These are phyloP conservation scores for Vanrija humicola DNA, from an alignment of 1,284 basidiomycete genomes.

Conservation along the genomic window DNA sequence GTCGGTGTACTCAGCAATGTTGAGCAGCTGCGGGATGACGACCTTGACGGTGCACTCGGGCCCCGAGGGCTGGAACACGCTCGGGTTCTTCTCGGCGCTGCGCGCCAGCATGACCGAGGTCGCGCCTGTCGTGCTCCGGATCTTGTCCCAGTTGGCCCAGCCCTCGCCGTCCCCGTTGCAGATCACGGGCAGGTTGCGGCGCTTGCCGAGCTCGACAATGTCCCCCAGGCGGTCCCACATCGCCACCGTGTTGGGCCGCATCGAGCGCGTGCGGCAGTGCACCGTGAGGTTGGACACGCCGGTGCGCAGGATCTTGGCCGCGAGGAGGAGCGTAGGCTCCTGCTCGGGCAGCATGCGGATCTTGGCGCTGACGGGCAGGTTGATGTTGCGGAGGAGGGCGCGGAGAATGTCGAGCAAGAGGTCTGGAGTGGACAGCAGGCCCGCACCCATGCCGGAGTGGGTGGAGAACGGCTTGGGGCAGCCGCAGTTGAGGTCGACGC, in stretches of 20 bases:
- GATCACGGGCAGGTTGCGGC: constrained; percentile 68
- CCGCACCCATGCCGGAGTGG: constrained; percentile 93
- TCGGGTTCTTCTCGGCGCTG: constrained; percentile 87
- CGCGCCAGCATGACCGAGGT: constrained; percentile 94
- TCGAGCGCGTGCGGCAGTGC: constrained; percentile 90
- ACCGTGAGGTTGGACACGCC: constrained; percentile 88
- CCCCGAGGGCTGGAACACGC: constrained; percentile 71
- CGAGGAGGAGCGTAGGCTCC: constrained; percentile 79
- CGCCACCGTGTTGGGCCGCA: constrained; percentile 81
- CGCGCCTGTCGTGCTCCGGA: constrained; percentile 75
- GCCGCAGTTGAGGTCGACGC: constrained; percentile 63
- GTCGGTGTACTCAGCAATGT: constrained; percentile 65
- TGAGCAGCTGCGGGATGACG: constrained; percentile 67
- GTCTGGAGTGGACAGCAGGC: constrained; percentile 85
- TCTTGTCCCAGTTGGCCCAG: constrained; percentile 69
- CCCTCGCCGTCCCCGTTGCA: constrained; percentile 92
- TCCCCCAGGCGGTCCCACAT: constrained; percentile 73
- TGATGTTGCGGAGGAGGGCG: constrained; percentile 67
- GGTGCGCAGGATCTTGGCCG: constrained; percentile 78
- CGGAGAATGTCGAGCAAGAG: constrained; percentile 80
- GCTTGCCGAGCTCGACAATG: constrained; percentile 64
- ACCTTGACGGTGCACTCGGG: constrained; percentile 65
- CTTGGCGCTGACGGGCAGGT: constrained; percentile 84
- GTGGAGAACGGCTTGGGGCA: constrained; percentile 96
- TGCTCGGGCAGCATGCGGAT: constrained; percentile 84